Percentiles rank a stretch among this genome's conserved stretches.
phyloP scores from a whole-genome alignment of 768 basidiomycete genomes.

The Rhodocollybia butyracea region DNA sequence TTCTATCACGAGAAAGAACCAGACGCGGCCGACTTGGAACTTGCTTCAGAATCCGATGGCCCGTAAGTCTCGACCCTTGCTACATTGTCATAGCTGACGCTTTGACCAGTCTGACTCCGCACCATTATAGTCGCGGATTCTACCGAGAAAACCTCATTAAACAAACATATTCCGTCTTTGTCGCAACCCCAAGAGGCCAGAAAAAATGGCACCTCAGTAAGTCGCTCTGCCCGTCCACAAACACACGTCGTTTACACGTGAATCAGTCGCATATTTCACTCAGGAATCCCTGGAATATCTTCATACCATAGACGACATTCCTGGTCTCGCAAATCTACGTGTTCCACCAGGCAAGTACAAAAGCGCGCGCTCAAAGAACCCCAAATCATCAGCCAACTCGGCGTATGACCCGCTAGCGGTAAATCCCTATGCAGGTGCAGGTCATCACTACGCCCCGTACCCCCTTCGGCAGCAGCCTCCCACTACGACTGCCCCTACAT shows the following conservation, averaged over 20 bases:
- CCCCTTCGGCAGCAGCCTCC: conserved; percentile 22
- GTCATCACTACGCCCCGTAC: conserved; percentile 22
- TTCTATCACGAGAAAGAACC: conserved; percentile 69
- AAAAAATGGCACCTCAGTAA: conserved; percentile 82
- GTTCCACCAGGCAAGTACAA: conserved; percentile 62
- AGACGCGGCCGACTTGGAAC: conserved; percentile 43
- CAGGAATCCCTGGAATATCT: conserved; percentile 57
- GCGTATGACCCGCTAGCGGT: conserved; percentile 12
- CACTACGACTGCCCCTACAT: conserved; percentile 9
- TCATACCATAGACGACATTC: conserved; percentile 56
- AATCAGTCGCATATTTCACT: conserved; percentile 73
- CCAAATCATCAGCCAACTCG: conserved; percentile 18
- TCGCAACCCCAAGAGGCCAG: conserved; percentile 60
- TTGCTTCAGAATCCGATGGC: conserved; percentile 47
- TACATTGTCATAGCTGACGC: neutral
- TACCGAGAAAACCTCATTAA: conserved; percentile 57
- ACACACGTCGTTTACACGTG: conserved; percentile 9
- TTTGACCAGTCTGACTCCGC: conserved; percentile 10
- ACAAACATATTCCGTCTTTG: conserved; percentile 79
- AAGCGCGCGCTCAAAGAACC: conserved; percentile 55
- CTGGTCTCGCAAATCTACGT: conserved; percentile 45
- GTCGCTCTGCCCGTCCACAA: conserved; percentile 19
- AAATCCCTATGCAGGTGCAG: conserved; percentile 16
- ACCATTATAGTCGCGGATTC: conserved; percentile 23
- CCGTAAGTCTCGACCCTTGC: conserved; percentile 32